Evolutionary conservation across 805 yeast species (phyloP).

Genomic region (Wickerhamiella sorbophila): DNA sequence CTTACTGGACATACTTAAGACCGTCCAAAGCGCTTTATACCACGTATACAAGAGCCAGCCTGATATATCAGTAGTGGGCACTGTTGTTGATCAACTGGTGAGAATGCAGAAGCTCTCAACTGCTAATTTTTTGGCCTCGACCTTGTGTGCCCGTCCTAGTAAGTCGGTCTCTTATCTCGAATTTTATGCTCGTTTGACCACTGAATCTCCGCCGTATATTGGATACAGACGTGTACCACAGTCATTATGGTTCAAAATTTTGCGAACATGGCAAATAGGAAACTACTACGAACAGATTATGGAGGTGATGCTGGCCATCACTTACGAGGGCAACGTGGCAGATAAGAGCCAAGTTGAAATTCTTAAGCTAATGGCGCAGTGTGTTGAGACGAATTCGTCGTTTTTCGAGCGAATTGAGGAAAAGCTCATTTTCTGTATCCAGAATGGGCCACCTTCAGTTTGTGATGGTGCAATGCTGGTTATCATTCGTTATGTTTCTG

Average conservation of each 20-base stretch:
- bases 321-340: slow-evolving; percentile 2
- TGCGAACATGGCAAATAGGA: slow-evolving; percentile 4
- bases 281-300: slow-evolving; percentile 4
- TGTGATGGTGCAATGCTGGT: slow-evolving; percentile 8
- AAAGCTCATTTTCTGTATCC: slow-evolving; percentile 2
- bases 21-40: slow-evolving; percentile 4
- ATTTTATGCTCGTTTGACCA: slow-evolving; percentile 2
- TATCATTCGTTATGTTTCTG: slow-evolving; percentile 1
- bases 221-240: neutral
- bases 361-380: slow-evolving; percentile 4
- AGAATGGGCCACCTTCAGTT: slow-evolving; percentile 1
- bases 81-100: slow-evolving; percentile 3
- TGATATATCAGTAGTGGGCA: neutral
- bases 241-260: slow-evolving; percentile 3
- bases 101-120: neutral
- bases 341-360: slow-evolving; percentile 6
- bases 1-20: slow-evolving; percentile 3
- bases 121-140: slow-evolving; percentile 5
- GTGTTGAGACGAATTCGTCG: slow-evolving; percentile 4
- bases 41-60: neutral
- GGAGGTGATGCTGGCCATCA: slow-evolving; percentile 5
- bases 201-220: neutral
- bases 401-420: slow-evolving; percentile 4
- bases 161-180: slow-evolving; percentile 1
- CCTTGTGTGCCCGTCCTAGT: neutral